Conservation (phyloP, 805 yeast species). For the Saccharomycopsis babjevae region DNA sequence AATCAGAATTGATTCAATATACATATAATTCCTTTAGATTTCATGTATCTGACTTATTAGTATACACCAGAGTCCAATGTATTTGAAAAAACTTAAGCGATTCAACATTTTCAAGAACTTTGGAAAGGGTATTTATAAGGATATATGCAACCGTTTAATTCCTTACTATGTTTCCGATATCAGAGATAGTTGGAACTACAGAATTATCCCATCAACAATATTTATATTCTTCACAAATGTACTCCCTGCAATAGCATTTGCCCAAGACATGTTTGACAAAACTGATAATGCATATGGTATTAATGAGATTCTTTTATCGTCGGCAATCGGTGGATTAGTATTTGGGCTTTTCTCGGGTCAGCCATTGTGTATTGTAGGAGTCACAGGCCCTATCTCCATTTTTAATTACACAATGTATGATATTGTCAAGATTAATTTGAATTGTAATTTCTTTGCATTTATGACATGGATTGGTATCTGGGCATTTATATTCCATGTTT, state of each 20-base stretch:
- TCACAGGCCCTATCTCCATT: slow-evolving; percentile 90
- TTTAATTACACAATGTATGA: slow-evolving; percentile 75
- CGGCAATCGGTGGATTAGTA: slow-evolving; percentile 81
- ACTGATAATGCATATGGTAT: slow-evolving; percentile 84
- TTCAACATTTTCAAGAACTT: slow-evolving; percentile 1
- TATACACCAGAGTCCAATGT: background rate
- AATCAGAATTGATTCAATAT: background rate
- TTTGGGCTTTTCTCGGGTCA: slow-evolving; percentile 85
- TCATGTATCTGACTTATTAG: too few species aligned
- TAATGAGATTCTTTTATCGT: slow-evolving; percentile 74
- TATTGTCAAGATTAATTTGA: slow-evolving; percentile 24
- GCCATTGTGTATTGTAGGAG: slow-evolving; percentile 92
- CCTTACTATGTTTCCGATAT: slow-evolving; percentile 75
- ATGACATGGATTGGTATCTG: slow-evolving; percentile 95
- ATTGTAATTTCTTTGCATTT: slow-evolving; percentile 64
- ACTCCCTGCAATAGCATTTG: slow-evolving; percentile 90
- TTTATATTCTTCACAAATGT: slow-evolving; percentile 84
- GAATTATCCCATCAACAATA: slow-evolving; percentile 78
- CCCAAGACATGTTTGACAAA: slow-evolving; percentile 93
- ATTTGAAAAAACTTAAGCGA: background rate
- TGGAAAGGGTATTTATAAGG: slow-evolving; percentile 14
- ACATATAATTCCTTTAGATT: too few species aligned
- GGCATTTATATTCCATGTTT: slow-evolving; percentile 74
- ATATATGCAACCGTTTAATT: slow-evolving; percentile 6
- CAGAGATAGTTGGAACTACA: slow-evolving; percentile 56